A percentile compares a stretch with the other conserved stretches of the same genome.
Conservation (phyloP, 768 basidiomycete genomes). For the Pleurotus ostreatus region DNA sequence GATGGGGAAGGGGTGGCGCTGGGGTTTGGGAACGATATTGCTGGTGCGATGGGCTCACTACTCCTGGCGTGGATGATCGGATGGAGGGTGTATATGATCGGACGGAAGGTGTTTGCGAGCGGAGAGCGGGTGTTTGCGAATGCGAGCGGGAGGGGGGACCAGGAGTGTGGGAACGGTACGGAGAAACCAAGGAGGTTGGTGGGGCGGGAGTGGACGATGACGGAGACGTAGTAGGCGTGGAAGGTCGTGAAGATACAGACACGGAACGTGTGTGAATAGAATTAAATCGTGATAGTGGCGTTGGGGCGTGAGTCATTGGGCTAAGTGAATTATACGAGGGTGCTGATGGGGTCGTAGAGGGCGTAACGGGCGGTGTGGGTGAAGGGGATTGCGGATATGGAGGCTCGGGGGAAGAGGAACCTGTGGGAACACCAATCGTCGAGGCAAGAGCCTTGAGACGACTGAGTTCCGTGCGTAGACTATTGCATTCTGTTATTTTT, state of each 20-base stretch:
- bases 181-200: slow-evolving; percentile 29
- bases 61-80: slow-evolving; percentile 27
- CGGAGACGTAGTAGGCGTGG: slow-evolving; percentile 36
- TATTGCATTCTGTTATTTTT: slow-evolving; percentile 70
- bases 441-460: slow-evolving; percentile 48
- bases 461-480: slow-evolving; percentile 61
- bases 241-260: slow-evolving; percentile 48
- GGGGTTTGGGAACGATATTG: slow-evolving; percentile 24
- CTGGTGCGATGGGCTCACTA: slow-evolving; percentile 22
- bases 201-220: slow-evolving; percentile 43
- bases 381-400: slow-evolving; percentile 30
- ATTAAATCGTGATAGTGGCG: slow-evolving; percentile 48
- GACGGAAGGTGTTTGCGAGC: slow-evolving; percentile 26
- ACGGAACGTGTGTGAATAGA: slow-evolving; percentile 54
- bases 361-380: slow-evolving; percentile 29
- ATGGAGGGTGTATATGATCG: slow-evolving; percentile 25
- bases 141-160: slow-evolving; percentile 21
- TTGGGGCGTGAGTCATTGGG: slow-evolving; percentile 8
- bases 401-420: slow-evolving; percentile 27
- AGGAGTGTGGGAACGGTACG: slow-evolving; percentile 34
- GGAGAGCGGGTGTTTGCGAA: slow-evolving; percentile 20
- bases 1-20: slow-evolving; percentile 21
- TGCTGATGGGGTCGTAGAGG: slow-evolving; percentile 30
- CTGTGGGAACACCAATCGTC: slow-evolving; percentile 31
- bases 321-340: slow-evolving; percentile 16